phyloP scores from a whole-genome alignment of 2,329 filamentous ascomycete genomes.

The Chaetomiaceae sp. region DNA sequence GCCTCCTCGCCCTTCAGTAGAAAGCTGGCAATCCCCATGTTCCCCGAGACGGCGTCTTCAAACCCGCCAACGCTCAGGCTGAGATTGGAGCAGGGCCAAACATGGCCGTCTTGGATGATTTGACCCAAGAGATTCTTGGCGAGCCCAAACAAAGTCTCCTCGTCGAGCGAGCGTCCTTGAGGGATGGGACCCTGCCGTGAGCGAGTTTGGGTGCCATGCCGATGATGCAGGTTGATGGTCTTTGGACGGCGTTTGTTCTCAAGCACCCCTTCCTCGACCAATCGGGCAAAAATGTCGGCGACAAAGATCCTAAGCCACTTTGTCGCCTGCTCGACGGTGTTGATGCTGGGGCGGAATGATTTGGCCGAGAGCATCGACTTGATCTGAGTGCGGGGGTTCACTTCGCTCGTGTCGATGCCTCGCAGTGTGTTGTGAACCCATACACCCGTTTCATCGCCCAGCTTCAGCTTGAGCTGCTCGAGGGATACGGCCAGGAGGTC shows the following conservation, averaged over 20 bases:
- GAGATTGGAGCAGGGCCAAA: slow-evolving; percentile 90
- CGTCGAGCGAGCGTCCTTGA: slow-evolving; percentile 67
- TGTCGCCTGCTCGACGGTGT: slow-evolving; percentile 68
- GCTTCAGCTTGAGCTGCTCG: slow-evolving; percentile 69
- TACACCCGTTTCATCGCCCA: slow-evolving; percentile 77
- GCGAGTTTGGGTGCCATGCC: slow-evolving; percentile 66
- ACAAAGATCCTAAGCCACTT: slow-evolving; percentile 89
- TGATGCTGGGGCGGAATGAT: slow-evolving; percentile 83
- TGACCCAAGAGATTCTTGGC: slow-evolving; percentile 74
- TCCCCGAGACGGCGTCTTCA: slow-evolving; percentile 78
- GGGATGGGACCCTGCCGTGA: slow-evolving; percentile 76
- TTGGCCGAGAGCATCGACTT: slow-evolving; percentile 98
- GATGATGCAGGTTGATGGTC: slow-evolving; percentile 79
- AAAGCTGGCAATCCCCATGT: slow-evolving; percentile 81
- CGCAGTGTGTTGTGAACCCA: slow-evolving; percentile 85
- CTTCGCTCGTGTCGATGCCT: slow-evolving; percentile 81
- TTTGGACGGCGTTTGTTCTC: slow-evolving; percentile 84
- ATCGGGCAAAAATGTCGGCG: slow-evolving; percentile 82
- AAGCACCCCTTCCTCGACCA: slow-evolving; percentile 85
- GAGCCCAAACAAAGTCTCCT: slow-evolving; percentile 67
- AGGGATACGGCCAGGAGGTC: slow-evolving; percentile 70
- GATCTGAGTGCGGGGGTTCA: slow-evolving; percentile 86
- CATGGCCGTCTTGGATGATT: slow-evolving; percentile 68
- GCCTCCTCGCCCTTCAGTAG: slow-evolving; percentile 70
- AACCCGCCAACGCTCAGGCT: slow-evolving; percentile 88